phyloP scores from a whole-genome alignment of 768 basidiomycete genomes.

The Macrolepiota albuminosa region DNA sequence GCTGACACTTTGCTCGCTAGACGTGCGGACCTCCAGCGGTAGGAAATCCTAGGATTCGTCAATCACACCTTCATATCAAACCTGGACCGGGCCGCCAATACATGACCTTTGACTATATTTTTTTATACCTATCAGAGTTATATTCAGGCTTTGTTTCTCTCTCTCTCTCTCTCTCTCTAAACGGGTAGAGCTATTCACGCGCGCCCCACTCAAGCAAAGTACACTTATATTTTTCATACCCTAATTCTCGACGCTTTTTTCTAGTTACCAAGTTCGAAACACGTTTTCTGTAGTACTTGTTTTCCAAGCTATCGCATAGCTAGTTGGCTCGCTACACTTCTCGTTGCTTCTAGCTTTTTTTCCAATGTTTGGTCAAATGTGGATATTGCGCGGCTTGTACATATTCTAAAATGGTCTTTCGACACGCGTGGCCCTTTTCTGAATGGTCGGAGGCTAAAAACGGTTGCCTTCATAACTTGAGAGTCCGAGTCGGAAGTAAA shows the following conservation, averaged over 20 bases:
- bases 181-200: neutral
- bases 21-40: constrained; percentile 41
- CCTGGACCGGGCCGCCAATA: neutral
- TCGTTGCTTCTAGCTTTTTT: neutral
- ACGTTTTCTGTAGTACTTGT: neutral
- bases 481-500: constrained; percentile 1
- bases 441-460: constrained; percentile 3
- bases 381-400: neutral
- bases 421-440: neutral
- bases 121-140: constrained; percentile 5
- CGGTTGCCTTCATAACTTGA: neutral
- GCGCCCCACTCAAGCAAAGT: neutral
- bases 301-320: neutral
- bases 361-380: neutral
- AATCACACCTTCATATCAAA: neutral
- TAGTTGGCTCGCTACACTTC: neutral
- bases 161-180: neutral
- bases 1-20: constrained; percentile 22
- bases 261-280: neutral
- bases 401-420: neutral
- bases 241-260: neutral
- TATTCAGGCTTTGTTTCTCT: neutral
- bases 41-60: constrained; percentile 8
- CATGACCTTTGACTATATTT: neutral
- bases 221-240: constrained; percentile 5